phyloP scores from a whole-genome alignment of 2,329 filamentous ascomycete species.

The Botryotinia calthae region DNA sequence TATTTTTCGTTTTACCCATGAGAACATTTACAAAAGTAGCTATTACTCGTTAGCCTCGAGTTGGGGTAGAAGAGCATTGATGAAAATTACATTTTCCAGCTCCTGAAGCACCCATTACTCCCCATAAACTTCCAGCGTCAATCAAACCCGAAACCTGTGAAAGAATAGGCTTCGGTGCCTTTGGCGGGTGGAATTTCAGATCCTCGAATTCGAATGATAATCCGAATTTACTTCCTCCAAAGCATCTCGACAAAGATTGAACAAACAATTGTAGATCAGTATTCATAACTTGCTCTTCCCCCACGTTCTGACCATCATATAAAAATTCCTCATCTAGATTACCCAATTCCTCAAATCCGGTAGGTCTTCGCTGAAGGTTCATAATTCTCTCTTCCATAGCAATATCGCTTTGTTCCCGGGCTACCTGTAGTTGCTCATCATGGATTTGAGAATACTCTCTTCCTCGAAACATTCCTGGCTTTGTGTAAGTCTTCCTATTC shows the following conservation, averaged over 20 bases:
- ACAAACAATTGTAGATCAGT: conserved; percentile 49
- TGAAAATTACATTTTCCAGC: conserved; percentile 49
- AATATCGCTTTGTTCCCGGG: conserved; percentile 19
- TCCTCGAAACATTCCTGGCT: conserved; percentile 33
- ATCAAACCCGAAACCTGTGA: conserved; percentile 55
- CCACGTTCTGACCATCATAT: conserved; percentile 22
- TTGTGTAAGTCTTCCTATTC: conserved; percentile 27
- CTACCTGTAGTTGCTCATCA: conserved; percentile 25
- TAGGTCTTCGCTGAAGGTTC: conserved; percentile 23
- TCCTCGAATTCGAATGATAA: conserved; percentile 53
- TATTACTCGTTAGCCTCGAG: conserved; percentile 22
- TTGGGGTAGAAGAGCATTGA: neutral
- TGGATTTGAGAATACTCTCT: conserved; percentile 34
- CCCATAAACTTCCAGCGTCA: conserved; percentile 52
- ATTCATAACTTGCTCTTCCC: conserved; percentile 36
- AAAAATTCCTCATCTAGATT: conserved; percentile 22
- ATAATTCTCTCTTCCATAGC: conserved; percentile 25
- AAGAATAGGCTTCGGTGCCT: conserved; percentile 47
- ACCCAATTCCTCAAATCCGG: conserved; percentile 26
- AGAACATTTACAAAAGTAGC: conserved; percentile 58
- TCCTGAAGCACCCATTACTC: conserved; percentile 59
- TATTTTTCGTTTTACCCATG: conserved; percentile 57
- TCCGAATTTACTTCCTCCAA: conserved; percentile 51
- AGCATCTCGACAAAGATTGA: conserved; percentile 51
- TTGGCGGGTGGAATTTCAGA: conserved; percentile 49